Conservation (phyloP, 495 filamentous ascomycete genomes). For the Lineolata rhizophorae region DNA sequence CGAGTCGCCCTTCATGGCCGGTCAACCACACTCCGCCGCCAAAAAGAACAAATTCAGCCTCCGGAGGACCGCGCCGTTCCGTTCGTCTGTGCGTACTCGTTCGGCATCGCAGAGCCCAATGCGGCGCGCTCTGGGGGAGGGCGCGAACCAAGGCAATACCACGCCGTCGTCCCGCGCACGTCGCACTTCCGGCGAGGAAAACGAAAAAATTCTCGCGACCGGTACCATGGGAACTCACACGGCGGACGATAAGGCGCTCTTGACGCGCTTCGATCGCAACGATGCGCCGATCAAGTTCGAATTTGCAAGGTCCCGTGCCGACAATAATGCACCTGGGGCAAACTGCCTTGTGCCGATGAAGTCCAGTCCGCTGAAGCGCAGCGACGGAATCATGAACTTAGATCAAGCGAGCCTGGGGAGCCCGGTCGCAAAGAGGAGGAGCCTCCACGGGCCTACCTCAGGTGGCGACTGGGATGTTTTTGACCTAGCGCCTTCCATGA, state of each 20-base stretch:
- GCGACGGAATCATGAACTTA: slow-evolving; percentile 71
- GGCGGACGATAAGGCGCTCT: slow-evolving; percentile 3
- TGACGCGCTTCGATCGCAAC: slow-evolving; percentile 6
- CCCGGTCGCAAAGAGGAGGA: slow-evolving; percentile 70
- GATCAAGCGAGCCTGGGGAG: slow-evolving; percentile 58
- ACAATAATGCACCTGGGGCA: slow-evolving; percentile 8
- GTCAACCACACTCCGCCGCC: background rate
- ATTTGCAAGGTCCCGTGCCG: slow-evolving; percentile 11
- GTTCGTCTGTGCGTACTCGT: slow-evolving; percentile 25
- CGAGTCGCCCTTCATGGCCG: background rate
- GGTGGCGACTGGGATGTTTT: slow-evolving; percentile 49
- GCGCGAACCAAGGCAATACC: slow-evolving; percentile 48
- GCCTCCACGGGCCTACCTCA: slow-evolving; percentile 43
- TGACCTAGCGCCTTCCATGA: slow-evolving; percentile 21
- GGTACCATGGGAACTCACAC: background rate
- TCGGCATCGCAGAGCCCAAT: slow-evolving; percentile 54
- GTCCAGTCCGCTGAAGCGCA: slow-evolving; percentile 78
- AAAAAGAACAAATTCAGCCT: slow-evolving; percentile 13
- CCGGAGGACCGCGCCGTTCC: slow-evolving; percentile 24
- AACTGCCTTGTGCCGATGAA: slow-evolving; percentile 26
- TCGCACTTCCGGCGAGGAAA: slow-evolving; percentile 26
- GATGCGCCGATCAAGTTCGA: slow-evolving; percentile 18
- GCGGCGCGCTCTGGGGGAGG: slow-evolving; percentile 49
- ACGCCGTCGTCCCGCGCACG: slow-evolving; percentile 21
- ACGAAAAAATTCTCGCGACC: slow-evolving; percentile 3